These are phyloP conservation scores for Dothideomycetes sp. DNA, from an alignment of 2,329 filamentous ascomycete species.

Conservation along the genomic window DNA sequence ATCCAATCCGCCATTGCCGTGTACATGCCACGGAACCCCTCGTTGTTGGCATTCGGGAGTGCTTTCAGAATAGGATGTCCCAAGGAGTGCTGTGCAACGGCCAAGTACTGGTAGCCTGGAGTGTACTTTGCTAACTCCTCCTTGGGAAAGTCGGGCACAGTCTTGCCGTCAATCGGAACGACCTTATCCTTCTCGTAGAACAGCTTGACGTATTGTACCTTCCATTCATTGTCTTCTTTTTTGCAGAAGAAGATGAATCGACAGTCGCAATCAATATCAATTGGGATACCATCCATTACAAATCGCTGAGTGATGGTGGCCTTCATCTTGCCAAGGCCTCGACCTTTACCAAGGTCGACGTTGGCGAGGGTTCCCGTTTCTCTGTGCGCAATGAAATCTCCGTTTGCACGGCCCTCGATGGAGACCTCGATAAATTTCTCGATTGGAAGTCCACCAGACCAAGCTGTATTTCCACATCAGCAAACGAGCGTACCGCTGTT, in stretches of 20 bases:
- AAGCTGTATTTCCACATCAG: too few relatives aligned
- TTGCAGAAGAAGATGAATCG: conserved; percentile 16
- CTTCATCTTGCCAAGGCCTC: conserved; percentile 33
- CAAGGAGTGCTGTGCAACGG: conserved; percentile 33
- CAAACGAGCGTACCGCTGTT: too few relatives aligned
- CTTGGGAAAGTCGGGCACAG: conserved; percentile 30
- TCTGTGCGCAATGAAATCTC: conserved; percentile 33
- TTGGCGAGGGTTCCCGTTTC: conserved; percentile 32
- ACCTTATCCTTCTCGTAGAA: conserved; percentile 45
- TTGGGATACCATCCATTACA: conserved; percentile 27
- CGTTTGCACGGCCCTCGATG: conserved; percentile 28
- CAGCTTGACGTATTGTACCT: conserved; percentile 32
- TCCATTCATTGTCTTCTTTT: conserved; percentile 23
- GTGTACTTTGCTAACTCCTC: conserved; percentile 29
- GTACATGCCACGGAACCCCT: conserved; percentile 31
- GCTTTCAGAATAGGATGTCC: conserved; percentile 28
- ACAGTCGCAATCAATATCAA: conserved; percentile 37
- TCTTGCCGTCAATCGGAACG: conserved; percentile 31
- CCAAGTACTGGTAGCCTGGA: conserved; percentile 33
- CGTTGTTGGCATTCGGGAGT: conserved; percentile 28
- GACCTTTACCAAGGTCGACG: conserved; percentile 26
- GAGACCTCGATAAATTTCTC: conserved; percentile 29
- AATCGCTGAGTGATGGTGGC: conserved; percentile 41
- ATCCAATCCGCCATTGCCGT: conserved; percentile 27
- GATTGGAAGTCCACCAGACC: conserved; percentile 33